A percentile compares a stretch with the other conserved stretches of the same genome.
phyloP scores from a whole-genome alignment of 176 grass and related monocot genomes.

The Triticum timopheevii region DNA sequence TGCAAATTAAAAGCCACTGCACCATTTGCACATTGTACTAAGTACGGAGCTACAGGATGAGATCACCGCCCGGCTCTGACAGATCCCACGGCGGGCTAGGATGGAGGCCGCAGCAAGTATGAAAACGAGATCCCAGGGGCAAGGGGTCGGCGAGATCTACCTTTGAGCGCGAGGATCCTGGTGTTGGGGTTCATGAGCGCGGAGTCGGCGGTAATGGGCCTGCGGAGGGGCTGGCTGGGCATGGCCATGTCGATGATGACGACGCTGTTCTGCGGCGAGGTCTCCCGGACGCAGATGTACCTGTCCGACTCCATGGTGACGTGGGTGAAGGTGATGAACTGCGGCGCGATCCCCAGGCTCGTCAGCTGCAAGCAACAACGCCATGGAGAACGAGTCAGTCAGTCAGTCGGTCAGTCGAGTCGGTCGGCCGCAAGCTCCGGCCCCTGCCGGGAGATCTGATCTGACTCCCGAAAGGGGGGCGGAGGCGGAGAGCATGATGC shows the following conservation, averaged over 20 bases:
- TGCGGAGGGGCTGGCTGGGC: constrained; percentile 88
- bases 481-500: not conserved
- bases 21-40: not conserved
- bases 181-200: constrained; percentile 96
- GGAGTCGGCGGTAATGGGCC: constrained; percentile 97
- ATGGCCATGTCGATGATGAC: constrained; percentile 98
- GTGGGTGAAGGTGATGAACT: constrained; percentile 98
- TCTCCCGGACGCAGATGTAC: constrained; percentile 99
- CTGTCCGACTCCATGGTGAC: constrained; percentile 99
- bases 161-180: constrained; percentile 98
- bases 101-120: not conserved
- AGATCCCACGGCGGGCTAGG: not conserved
- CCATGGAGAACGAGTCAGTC: not conserved
- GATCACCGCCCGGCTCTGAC: not conserved
- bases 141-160: constrained; percentile 44
- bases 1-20: not conserved
- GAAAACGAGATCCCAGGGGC: not conserved
- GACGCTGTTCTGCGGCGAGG: constrained; percentile 95
- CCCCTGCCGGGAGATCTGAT: not conserved
- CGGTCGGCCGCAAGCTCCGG: not conserved
- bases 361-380: constrained; percentile 57
- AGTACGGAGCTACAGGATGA: not conserved
- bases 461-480: not conserved
- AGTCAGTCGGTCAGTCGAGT: not conserved
- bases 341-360: constrained; percentile 88